These are phyloP conservation scores for Talaromyces ruber DNA, from an alignment of 495 filamentous ascomycete genomes.

Conservation along the genomic window DNA sequence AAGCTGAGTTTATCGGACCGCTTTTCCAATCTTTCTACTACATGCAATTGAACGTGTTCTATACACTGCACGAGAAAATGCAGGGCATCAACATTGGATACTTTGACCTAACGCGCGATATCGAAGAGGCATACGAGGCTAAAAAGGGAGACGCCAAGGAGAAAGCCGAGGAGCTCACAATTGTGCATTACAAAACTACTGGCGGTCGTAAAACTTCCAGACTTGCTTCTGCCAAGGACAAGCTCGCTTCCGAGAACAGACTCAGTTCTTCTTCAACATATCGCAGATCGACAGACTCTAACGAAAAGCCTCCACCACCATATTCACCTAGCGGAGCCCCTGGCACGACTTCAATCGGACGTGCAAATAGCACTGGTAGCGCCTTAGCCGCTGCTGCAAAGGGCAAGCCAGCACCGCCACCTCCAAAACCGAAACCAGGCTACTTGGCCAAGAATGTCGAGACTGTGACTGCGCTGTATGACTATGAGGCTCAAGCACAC, in stretches of 20 bases:
- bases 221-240: constrained; percentile 14
- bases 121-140: constrained; percentile 80
- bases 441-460: constrained; percentile 62
- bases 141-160: constrained; percentile 86
- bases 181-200: constrained; percentile 82
- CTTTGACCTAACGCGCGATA: constrained; percentile 82
- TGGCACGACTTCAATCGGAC: constrained; percentile 24
- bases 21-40: constrained; percentile 99
- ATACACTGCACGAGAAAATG: constrained; percentile 97
- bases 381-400: constrained; percentile 58
- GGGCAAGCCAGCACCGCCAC: constrained; percentile 79
- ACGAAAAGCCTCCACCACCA: constrained; percentile 61
- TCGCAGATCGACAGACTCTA: constrained; percentile 36
- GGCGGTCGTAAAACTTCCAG: constrained; percentile 35
- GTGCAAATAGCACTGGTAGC: constrained; percentile 46
- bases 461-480: constrained; percentile 78
- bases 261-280: constrained; percentile 19
- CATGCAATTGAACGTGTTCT: constrained; percentile 99
- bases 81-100: constrained; percentile 94
- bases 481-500: constrained; percentile 93
- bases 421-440: constrained; percentile 83
- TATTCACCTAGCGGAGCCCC: constrained; percentile 41
- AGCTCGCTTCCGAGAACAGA: constrained; percentile 20
- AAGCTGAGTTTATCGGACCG: constrained; percentile 92
- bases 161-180: constrained; percentile 64